Evolutionary conservation across 2,329 filamentous ascomycete species (phyloP).

Genomic region (Fusarium caatingaense): DNA sequence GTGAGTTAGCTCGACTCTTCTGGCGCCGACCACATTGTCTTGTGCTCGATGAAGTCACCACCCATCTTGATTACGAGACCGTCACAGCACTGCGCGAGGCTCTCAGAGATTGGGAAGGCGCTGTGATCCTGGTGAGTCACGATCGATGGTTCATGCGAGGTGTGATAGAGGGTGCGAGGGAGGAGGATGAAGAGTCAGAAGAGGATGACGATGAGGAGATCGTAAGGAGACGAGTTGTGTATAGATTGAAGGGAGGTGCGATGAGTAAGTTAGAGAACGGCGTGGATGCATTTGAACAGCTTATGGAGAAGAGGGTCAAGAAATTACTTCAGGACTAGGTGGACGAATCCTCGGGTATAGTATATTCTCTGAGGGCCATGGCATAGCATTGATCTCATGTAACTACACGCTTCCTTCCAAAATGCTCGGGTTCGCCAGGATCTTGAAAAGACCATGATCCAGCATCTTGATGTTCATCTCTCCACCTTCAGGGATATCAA

Average conservation of each 20-base stretch:
- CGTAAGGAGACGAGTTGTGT: conserved; percentile 65
- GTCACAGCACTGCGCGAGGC: conserved; percentile 77
- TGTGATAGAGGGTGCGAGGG: conserved; percentile 63
- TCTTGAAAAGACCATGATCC: conserved; percentile 53
- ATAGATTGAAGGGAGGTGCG: conserved; percentile 68
- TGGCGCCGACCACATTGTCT: conserved; percentile 77
- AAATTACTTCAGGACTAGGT: conserved; percentile 52
- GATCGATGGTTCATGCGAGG: conserved; percentile 84
- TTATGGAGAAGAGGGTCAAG: conserved; percentile 68
- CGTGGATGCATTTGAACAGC: conserved; percentile 73
- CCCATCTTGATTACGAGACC: conserved; percentile 86
- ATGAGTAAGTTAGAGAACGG: conserved; percentile 68
- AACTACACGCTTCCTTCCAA: conserved; percentile 2
- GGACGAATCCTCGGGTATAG: neutral
- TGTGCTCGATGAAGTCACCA: conserved; percentile 84
- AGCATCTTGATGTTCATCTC: conserved; percentile 74
- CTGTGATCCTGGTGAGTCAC: conserved; percentile 81
- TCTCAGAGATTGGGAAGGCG: conserved; percentile 76
- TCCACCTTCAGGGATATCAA: conserved; percentile 76
- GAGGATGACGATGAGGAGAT: conserved; percentile 54
- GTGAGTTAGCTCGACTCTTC: conserved; percentile 75
- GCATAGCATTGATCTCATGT: neutral
- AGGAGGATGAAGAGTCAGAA: conserved; percentile 55
- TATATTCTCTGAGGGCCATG: neutral
- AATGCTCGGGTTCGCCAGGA: conserved; percentile 56